phyloP scores from a whole-genome alignment of 2,329 filamentous ascomycete species.

The Diaporthe humulicola region DNA sequence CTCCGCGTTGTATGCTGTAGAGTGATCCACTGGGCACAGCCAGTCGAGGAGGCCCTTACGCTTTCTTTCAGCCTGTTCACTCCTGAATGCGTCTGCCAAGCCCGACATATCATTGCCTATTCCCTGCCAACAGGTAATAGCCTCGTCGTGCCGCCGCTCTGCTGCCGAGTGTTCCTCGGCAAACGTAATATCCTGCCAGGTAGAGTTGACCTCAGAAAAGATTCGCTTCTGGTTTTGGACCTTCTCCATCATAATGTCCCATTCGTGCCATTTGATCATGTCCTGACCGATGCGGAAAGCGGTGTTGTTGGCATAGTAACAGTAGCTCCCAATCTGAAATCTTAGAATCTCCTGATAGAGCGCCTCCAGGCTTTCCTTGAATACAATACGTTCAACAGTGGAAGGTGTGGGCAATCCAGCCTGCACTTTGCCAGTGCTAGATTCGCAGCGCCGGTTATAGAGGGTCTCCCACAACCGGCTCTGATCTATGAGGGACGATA shows the following conservation, averaged over 20 bases:
- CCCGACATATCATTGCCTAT: neutral
- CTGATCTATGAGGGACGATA: slow-evolving; percentile 37
- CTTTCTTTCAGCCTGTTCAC: neutral
- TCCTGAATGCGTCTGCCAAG: neutral
- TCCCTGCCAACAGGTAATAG: neutral
- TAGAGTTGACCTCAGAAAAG: neutral
- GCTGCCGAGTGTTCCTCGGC: neutral
- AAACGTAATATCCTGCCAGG: neutral
- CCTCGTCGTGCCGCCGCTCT: neutral
- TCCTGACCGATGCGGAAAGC: neutral
- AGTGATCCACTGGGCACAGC: neutral
- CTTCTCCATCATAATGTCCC: neutral
- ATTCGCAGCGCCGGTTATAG: slow-evolving; percentile 32
- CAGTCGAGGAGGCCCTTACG: neutral
- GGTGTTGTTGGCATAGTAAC: neutral
- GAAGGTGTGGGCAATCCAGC: neutral
- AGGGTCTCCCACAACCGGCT: slow-evolving; percentile 40
- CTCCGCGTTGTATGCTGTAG: neutral
- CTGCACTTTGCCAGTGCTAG: neutral
- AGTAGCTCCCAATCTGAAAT: neutral
- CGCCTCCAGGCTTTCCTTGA: neutral
- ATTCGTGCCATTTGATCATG: neutral
- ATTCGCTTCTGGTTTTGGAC: neutral
- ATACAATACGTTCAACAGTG: neutral
- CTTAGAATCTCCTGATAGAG: neutral